Evolutionary conservation across 148 eudicot genomes (phyloP).

Genomic region (Persicaria tinctoria): DNA sequence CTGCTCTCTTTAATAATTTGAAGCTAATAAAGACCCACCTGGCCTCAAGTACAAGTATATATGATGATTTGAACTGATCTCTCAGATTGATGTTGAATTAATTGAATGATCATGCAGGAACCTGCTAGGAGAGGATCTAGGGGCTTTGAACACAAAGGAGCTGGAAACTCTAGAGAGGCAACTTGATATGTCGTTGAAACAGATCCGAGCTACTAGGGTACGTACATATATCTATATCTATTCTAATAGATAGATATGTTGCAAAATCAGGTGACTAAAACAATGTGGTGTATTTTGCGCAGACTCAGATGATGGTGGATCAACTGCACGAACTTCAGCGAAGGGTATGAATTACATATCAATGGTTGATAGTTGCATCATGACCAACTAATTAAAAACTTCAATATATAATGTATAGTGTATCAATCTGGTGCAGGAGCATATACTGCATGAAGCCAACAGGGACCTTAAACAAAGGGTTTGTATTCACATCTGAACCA

Average conservation of each 20-base stretch:
- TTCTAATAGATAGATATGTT: not conserved
- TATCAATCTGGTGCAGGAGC: constrained; percentile 42
- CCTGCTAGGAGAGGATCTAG: constrained; percentile 92
- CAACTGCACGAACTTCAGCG: constrained; percentile 74
- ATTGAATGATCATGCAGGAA: constrained; percentile 34
- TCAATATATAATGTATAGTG: not conserved
- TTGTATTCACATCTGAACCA: not conserved
- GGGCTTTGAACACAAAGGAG: constrained; percentile 80
- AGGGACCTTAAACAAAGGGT: constrained; percentile 70
- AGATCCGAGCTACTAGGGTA: constrained; percentile 83
- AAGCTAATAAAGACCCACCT: too few relatives aligned
- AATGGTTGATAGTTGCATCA: not conserved
- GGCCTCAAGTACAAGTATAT: too few relatives aligned
- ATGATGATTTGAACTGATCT: too few relatives aligned
- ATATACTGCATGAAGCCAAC: constrained; percentile 75
- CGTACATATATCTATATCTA: not conserved
- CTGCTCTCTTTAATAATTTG: not conserved
- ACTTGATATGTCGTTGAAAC: constrained; percentile 84
- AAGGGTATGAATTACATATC: constrained; percentile 37
- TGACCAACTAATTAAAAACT: not conserved
- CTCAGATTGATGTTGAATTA: too few relatives aligned
- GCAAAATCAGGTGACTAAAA: not conserved
- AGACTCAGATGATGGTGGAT: constrained; percentile 85
- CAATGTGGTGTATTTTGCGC: constrained; percentile 11
- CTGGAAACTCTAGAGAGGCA: constrained; percentile 91